Evolutionary conservation across 179 eudicot genomes (phyloP).

Genomic region (Beta lomatogona): DNA sequence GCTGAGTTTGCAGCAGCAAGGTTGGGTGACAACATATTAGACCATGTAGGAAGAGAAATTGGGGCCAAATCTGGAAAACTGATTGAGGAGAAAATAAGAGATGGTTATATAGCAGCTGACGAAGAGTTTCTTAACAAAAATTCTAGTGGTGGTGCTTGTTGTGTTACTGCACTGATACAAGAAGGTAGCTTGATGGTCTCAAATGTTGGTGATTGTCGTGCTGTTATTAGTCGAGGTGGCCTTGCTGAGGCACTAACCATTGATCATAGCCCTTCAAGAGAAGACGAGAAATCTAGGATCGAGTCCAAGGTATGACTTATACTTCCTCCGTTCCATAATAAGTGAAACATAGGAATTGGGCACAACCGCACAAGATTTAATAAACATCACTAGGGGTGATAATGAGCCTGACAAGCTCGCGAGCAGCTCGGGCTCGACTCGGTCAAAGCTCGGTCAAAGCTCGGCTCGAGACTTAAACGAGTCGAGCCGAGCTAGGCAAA

Average conservation of each 20-base stretch:
- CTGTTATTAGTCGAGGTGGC: conserved; percentile 59
- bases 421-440: too few species aligned
- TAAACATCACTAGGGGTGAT: too few species aligned
- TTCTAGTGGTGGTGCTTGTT: conserved; percentile 54
- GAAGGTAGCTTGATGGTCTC: conserved; percentile 49
- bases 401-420: too few species aligned
- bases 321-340: too few species aligned
- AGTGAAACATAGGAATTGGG: too few species aligned
- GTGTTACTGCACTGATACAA: conserved; percentile 51
- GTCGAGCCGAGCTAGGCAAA: too few species aligned
- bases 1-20: conserved; percentile 58
- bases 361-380: too few species aligned
- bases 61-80: conserved; percentile 20
- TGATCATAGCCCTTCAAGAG: conserved; percentile 58
- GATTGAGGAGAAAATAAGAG: conserved; percentile 38
- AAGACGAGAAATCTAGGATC: conserved; percentile 50
- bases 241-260: conserved; percentile 51
- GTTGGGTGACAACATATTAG: conserved; percentile 43
- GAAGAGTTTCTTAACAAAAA: conserved; percentile 46
- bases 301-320: conserved; percentile 39
- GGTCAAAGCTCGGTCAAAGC: too few species aligned
- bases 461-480: too few species aligned
- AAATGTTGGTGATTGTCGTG: conserved; percentile 73
- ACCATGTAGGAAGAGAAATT: conserved; percentile 30
- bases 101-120: conserved; percentile 55